phyloP scores from a whole-genome alignment of 148 eudicot genomes.

The Salicornia ramosissima region DNA sequence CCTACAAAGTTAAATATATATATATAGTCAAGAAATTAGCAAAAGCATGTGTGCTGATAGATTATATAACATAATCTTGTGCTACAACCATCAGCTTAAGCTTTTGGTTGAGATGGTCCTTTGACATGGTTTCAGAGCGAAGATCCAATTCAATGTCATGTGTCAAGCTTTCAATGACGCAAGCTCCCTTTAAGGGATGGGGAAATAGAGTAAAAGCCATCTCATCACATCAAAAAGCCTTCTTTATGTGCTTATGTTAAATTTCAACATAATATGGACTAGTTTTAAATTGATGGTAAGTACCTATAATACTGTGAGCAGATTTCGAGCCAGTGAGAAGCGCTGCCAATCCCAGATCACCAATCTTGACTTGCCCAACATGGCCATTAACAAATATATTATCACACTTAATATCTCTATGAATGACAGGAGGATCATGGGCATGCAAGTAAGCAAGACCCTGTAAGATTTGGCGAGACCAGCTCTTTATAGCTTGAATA shows the following conservation, averaged over 20 bases:
- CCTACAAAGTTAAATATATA: slow-evolving; percentile 52
- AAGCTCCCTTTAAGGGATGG: no score
- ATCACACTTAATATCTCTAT: slow-evolving; percentile 26
- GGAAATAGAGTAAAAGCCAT: no score
- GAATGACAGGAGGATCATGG: slow-evolving; percentile 56
- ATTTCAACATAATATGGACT: no score
- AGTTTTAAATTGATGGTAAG: no score
- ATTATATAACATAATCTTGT: no score
- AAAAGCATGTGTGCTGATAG: not conserved
- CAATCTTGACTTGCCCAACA: slow-evolving; percentile 63
- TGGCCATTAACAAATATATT: slow-evolving; percentile 63
- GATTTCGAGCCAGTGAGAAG: slow-evolving; percentile 3
- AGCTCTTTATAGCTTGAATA: slow-evolving; percentile 45
- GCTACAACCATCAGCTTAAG: no score
- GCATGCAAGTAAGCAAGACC: slow-evolving; percentile 51
- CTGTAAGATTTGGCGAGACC: slow-evolving; percentile 54
- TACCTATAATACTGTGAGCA: slow-evolving; percentile 16
- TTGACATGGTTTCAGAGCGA: no score
- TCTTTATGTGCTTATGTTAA: no score
- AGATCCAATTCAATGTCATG: no score
- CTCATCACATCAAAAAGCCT: no score
- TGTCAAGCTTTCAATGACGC: no score
- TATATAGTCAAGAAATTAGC: not conserved
- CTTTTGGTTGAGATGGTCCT: no score
- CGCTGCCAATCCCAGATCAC: slow-evolving; percentile 61